These are phyloP conservation scores for Aspergillus steynii DNA, from an alignment of 495 filamentous ascomycete species.

Conservation along the genomic window DNA sequence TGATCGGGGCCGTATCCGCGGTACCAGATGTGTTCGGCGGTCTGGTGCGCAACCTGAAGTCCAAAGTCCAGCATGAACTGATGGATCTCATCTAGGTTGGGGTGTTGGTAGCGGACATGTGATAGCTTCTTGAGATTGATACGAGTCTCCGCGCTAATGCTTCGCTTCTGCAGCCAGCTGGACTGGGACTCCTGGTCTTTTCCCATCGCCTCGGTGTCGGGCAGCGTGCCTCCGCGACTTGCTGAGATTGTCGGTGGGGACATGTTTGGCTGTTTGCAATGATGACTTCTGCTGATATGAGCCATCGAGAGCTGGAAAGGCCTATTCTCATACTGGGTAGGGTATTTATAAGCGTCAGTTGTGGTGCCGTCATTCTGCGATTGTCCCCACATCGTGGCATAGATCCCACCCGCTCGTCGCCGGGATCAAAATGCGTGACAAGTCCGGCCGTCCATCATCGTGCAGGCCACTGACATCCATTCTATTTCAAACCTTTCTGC, in stretches of 20 bases:
- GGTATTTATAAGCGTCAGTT: too few species aligned
- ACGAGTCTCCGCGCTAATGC: constrained; percentile 36
- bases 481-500: too few species aligned
- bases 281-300: too few species aligned
- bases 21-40: constrained; percentile 54
- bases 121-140: constrained; percentile 42
- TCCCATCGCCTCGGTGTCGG: constrained; percentile 39
- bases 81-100: constrained; percentile 44
- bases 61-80: constrained; percentile 56
- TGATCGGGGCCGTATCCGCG: constrained; percentile 60
- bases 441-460: too few species aligned
- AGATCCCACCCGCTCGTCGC: background rate
- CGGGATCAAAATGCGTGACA: too few species aligned
- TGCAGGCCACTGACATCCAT: too few species aligned
- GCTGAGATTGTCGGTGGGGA: constrained; percentile 9
- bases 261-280: background rate
- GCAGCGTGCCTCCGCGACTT: constrained; percentile 39
- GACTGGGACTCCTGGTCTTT: constrained; percentile 26
- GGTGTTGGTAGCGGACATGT: constrained; percentile 55
- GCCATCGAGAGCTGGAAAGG: too few species aligned
- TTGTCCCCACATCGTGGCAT: background rate
- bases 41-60: constrained; percentile 43
- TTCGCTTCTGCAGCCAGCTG: constrained; percentile 36
- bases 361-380: too few species aligned
- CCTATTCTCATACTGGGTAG: too few species aligned